Percentiles rank a stretch among this genome's conserved stretches.
These are phyloP conservation scores for Talaromyces pinophilus DNA, from an alignment of 2,329 filamentous ascomycete genomes.

Conservation along the genomic window DNA sequence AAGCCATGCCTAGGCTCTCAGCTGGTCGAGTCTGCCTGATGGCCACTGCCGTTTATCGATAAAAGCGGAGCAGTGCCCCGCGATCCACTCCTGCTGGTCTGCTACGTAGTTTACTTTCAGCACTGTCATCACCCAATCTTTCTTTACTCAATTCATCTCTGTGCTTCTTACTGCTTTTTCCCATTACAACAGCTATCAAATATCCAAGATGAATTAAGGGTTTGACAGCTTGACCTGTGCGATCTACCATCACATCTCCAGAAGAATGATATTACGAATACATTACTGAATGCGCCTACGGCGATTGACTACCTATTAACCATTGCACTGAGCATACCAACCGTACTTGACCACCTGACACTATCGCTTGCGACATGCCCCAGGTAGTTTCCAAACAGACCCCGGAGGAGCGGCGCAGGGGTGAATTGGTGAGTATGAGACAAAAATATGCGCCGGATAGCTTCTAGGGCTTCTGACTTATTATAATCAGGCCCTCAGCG, in stretches of 20 bases:
- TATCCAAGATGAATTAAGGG: background rate
- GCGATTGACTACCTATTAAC: slow-evolving; percentile 31
- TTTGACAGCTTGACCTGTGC: background rate
- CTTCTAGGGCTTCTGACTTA: background rate
- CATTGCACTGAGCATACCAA: slow-evolving; percentile 27
- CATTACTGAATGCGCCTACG: slow-evolving; percentile 39
- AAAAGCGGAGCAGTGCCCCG: slow-evolving; percentile 25
- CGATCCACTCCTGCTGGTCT: slow-evolving; percentile 19
- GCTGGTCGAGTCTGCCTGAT: background rate
- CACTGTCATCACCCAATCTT: background rate
- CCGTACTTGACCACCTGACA: slow-evolving; percentile 22
- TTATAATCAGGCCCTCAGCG: slow-evolving; percentile 71
- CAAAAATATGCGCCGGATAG: background rate
- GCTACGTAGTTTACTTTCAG: slow-evolving; percentile 6
- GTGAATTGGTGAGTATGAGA: slow-evolving; percentile 70
- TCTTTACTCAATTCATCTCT: background rate
- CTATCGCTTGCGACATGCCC: slow-evolving; percentile 35
- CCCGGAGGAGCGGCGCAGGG: slow-evolving; percentile 77
- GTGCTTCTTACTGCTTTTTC: background rate
- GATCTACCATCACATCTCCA: slow-evolving; percentile 6
- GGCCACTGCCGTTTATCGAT: slow-evolving; percentile 18
- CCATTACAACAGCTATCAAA: background rate
- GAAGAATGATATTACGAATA: slow-evolving; percentile 50
- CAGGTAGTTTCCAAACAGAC: slow-evolving; percentile 58
- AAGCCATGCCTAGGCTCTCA: background rate